Evolutionary conservation across 2,329 filamentous ascomycete genomes (phyloP).

Genomic region (Colletotrichum sp.): DNA sequence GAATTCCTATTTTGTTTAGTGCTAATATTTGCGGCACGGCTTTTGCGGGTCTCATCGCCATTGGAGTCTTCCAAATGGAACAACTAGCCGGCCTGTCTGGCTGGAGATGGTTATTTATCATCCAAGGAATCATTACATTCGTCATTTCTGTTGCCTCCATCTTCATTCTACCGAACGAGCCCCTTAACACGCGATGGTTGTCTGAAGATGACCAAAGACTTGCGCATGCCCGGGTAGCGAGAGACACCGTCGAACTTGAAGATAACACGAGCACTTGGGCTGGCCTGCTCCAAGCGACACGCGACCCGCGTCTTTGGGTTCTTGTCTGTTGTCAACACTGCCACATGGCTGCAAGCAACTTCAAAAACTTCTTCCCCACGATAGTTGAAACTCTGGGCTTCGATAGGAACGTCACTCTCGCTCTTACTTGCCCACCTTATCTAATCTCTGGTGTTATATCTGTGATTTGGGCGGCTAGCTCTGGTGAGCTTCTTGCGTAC

Average conservation of each 20-base stretch:
- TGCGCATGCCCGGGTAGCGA: constrained; percentile 41
- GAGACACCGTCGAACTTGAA: constrained; percentile 28
- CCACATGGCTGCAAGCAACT: constrained; percentile 43
- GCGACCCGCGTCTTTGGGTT: constrained; percentile 29
- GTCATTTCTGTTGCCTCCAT: constrained; percentile 32
- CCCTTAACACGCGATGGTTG: constrained; percentile 39
- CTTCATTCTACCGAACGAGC: constrained; percentile 39
- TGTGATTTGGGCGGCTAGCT: constrained; percentile 44
- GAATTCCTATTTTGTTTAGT: constrained; percentile 39
- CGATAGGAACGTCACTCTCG: constrained; percentile 40
- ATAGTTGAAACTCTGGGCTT: constrained; percentile 36
- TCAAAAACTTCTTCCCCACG: constrained; percentile 49
- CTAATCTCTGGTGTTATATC: constrained; percentile 46
- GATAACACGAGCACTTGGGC: constrained; percentile 42
- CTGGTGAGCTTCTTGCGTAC: constrained; percentile 31
- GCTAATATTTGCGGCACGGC: constrained; percentile 29
- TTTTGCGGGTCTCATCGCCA: constrained; percentile 25
- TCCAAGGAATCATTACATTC: constrained; percentile 40
- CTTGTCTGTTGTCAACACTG: constrained; percentile 29
- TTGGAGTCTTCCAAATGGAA: constrained; percentile 40
- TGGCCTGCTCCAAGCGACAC: constrained; percentile 25
- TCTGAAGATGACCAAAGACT: constrained; percentile 41
- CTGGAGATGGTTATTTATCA: constrained; percentile 54
- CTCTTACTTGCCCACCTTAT: constrained; percentile 53
- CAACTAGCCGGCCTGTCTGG: constrained; percentile 45